These are phyloP conservation scores for Volvox reticuliferus DNA, from an alignment of 139 green algal species.

Conservation along the genomic window DNA sequence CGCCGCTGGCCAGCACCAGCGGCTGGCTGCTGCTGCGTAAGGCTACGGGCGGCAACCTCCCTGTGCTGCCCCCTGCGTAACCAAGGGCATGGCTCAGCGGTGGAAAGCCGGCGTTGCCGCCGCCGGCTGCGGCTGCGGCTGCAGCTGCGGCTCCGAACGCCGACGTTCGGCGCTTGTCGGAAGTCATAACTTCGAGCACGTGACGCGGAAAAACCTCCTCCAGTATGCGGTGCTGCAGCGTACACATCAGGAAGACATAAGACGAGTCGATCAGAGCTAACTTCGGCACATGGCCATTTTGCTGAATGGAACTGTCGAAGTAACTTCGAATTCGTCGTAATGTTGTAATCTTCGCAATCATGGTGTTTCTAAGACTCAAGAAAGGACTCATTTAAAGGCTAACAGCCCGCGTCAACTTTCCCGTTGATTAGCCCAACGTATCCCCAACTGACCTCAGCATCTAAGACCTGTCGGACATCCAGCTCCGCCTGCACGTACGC, in stretches of 20 bases:
- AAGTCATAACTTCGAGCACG: slow-evolving; percentile 45
- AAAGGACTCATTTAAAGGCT: no score
- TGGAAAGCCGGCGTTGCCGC: not conserved
- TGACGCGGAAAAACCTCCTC: slow-evolving; percentile 51
- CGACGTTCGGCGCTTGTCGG: slow-evolving; percentile 20
- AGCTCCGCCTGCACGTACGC: slow-evolving; percentile 45
- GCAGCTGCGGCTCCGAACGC: not conserved
- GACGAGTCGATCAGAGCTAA: no score
- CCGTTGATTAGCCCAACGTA: no score
- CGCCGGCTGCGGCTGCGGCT: not conserved
- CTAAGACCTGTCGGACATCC: slow-evolving; percentile 44
- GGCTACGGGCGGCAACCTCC: not conserved
- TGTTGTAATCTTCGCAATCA: no score
- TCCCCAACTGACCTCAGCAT: slow-evolving; percentile 26
- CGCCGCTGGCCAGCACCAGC: not conserved
- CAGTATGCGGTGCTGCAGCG: slow-evolving; percentile 40
- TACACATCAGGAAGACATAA: no score
- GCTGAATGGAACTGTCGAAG: no score
- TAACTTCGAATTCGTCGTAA: no score
- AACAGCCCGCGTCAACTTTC: no score
- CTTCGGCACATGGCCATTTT: no score
- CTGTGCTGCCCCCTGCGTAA: not conserved
- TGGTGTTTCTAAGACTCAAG: no score
- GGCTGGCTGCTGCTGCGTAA: not conserved
- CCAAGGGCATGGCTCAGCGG: not conserved